Evolutionary conservation across 1,139 yeast species (phyloP), one percentile per base, ranked within the genome.

Genomic region (Hemisphaericaspora xylofermentans): DNA sequence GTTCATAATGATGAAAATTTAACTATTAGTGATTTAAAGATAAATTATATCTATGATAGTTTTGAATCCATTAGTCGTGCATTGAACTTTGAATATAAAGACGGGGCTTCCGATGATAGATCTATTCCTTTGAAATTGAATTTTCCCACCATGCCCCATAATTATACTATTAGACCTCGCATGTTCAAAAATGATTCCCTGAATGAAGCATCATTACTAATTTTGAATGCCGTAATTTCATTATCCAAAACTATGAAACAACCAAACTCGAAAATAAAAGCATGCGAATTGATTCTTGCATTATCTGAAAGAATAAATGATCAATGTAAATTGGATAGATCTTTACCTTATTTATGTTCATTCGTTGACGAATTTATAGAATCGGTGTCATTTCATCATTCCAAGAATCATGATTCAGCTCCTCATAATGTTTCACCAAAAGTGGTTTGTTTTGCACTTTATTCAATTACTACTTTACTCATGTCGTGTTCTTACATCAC

Each of bases 241-340:
- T 71, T 84, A 6, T 58, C 86, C 25, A 74, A 89, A 47, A 79
- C 86, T 41, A 74, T 89, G 0, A 75, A 76, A 8, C 77, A 79
- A 24, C 82, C 88, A 0, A 60, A 76, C 0, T 78, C 84, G 22
- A 76, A 88, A 50, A 60, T 84, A 4, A 78, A 79, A 52, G 94
- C 93, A 0, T 74, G 95, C 50, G 94, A 89, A 52, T 61, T 91
- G 42, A 74, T 93, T 2, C 59, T 88, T 10, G 88, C 88, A 0
- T 68, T 93, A 13, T 80, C 94, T 1, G 96, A 88, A 55, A 75
- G 81, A 45, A 69, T 88, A 2, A 78, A 79, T 32, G 98, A 93
- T 56, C 95, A 87, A 43, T 84, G 84, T 16, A 91, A 89, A 55
- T 67, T 93, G 35, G 98, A 93, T 58, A 66, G 97, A 35, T 81